phyloP scores from a whole-genome alignment of 2,329 filamentous ascomycete species.

The Beauveria sp. region DNA sequence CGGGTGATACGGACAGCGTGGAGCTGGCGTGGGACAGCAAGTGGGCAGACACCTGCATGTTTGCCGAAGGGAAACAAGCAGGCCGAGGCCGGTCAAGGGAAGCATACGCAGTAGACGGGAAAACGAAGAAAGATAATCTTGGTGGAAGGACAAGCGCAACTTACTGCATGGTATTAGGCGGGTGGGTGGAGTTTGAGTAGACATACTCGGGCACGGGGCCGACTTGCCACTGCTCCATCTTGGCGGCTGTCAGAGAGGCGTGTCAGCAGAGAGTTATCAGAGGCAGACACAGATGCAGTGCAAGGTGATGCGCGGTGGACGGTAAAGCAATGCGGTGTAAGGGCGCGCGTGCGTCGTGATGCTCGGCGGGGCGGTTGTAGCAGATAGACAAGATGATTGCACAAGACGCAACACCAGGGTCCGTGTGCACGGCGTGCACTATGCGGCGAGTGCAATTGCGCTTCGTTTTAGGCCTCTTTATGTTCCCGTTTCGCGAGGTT shows the following conservation, averaged over 20 bases:
- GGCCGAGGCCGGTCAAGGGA: not conserved
- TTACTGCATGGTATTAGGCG: conserved; percentile 52
- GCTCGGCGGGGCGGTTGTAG: conserved; percentile 1
- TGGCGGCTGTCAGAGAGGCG: not conserved
- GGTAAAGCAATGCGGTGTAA: conserved; percentile 5
- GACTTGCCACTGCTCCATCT: conserved; percentile 56
- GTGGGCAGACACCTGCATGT: not conserved
- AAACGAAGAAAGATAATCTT: not conserved
- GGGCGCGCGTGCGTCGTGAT: conserved; percentile 1
- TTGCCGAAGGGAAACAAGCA: conserved; percentile 7
- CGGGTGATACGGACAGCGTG: not conserved
- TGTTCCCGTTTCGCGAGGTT: not conserved
- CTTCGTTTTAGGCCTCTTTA: no score
- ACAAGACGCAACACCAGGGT: not conserved
- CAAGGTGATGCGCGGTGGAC: not conserved
- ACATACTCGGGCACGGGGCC: conserved; percentile 54
- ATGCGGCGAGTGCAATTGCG: not conserved
- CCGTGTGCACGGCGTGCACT: not conserved
- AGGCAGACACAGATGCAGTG: not conserved
- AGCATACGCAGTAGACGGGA: not conserved
- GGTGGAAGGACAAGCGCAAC: conserved; percentile 30
- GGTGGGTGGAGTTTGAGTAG: conserved; percentile 46
- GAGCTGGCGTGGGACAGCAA: not conserved
- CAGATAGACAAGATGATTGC: conserved; percentile 2
- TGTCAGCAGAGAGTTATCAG: not conserved